phyloP scores from a whole-genome alignment of 495 filamentous ascomycete species.

The Penicillium mononematosum region DNA sequence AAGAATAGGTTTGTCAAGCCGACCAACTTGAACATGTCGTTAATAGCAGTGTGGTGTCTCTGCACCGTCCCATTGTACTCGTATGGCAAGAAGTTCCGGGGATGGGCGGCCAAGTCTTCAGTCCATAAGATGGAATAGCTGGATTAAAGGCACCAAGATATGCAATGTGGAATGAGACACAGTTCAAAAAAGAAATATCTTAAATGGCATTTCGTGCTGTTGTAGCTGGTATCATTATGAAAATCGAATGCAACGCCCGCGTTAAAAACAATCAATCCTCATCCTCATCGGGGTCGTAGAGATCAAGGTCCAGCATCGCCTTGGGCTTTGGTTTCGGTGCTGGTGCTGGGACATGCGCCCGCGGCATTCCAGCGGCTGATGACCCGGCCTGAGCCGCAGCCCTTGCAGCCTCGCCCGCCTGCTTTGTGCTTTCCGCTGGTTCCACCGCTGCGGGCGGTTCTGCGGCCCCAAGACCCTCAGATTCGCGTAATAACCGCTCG shows the following conservation, averaged over 20 bases:
- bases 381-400: conserved; percentile 40
- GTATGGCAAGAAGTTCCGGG: conserved; percentile 56
- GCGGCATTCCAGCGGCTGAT: conserved; percentile 19
- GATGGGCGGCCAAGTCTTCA: conserved; percentile 52
- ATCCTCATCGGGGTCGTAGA: conserved; percentile 50
- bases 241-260: conserved; percentile 12
- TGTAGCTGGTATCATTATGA: conserved; percentile 23
- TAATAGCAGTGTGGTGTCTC: conserved; percentile 53
- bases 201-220: conserved; percentile 1
- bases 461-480: conserved; percentile 39
- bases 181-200: background rate
- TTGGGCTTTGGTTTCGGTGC: conserved; percentile 42
- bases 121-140: conserved; percentile 52
- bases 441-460: conserved; percentile 24
- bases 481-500: conserved; percentile 43
- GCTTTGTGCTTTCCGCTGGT: conserved; percentile 22
- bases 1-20: conserved; percentile 40
- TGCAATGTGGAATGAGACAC: background rate
- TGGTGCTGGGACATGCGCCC: conserved; percentile 24
- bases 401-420: conserved; percentile 38
- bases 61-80: conserved; percentile 56
- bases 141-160: background rate
- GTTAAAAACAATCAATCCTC: conserved; percentile 30
- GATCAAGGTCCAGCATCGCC: conserved; percentile 43
- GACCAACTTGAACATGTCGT: conserved; percentile 54